Evolutionary conservation across 768 basidiomycete genomes (phyloP), one percentile per base, ranked within the genome.

Genomic region (Infundibulicybe gibba): DNA sequence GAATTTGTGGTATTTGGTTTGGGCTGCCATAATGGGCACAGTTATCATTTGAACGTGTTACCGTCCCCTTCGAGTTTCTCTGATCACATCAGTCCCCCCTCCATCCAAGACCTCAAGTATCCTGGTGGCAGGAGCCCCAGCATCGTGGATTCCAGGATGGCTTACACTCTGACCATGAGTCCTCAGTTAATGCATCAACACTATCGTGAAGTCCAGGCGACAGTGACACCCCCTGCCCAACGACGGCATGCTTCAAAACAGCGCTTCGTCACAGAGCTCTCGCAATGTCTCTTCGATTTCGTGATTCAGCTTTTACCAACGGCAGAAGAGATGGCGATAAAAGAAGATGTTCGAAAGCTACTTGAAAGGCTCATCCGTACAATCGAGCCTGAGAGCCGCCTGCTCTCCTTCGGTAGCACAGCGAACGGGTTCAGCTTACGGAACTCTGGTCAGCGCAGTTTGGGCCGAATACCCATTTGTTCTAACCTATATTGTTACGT

Each of bases 391-490:
- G 80, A 91, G 57, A 89, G 89, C 54, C 83, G 90, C 44, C 71
- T 99, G 56, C 68, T 95, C 56, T 92, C 93, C 47, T 99, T 99
- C 63, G 95, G 95, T 31, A 94, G 91, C 62, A 97, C 92, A 32
- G 94, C 94, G 10, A 98, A 97, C 60, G 94, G 94, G 49, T 95
- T 98, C 74, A 94, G 91, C 62, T 80, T 98, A 58, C 80, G 93
- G 55, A 97, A 97, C 71, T 95, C 93, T 51, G 94, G 94, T 90
- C 50, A 55, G 67, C 45, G 50, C 40, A 13, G 49, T 38, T 32
- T 42, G 3, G 14, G 34, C 40, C 34, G 32, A 34, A 30, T 32
- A 41, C 31, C 32, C 31, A 42, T 53, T 50, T 58, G 48, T 33
- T 25, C 51, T 44, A 40, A 49, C 40, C n/a, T 16, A 25, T 12